Evolutionary conservation across 1,284 basidiomycete species (phyloP), one percentile per base, ranked within the genome.

Genomic region (Ustilago lituana): DNA sequence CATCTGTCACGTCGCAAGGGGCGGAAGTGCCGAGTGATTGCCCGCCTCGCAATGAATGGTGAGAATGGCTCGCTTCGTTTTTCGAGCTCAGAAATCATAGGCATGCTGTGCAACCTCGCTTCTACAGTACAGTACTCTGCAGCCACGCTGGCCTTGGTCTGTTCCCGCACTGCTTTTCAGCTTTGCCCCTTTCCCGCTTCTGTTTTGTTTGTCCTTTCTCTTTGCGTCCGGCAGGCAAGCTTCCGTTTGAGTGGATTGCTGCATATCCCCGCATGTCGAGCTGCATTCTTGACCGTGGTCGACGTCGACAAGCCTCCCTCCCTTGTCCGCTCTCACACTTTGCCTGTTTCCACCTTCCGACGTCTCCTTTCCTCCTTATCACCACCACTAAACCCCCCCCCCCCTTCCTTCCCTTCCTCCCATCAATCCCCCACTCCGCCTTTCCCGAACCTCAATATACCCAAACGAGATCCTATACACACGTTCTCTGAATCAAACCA

Each of bases 71-170:
- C n/a, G n/a, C n/a, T n/a, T n/a, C n/a, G n/a, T n/a, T n/a, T n/a
- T n/a, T n/a, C n/a, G n/a, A n/a, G n/a, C n/a, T n/a, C n/a, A n/a
- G n/a, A n/a, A n/a, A n/a, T n/a, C n/a, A n/a, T n/a, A n/a, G n/a
- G 39, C n/a, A 43, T 45, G 43, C 43, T 45, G 43, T 45, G n/a
- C 43, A 27, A 10, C 22, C 43, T 45, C 43, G 43, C 43, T 45
- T 45, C 43, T n/a, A n/a, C n/a, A n/a, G n/a, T 32, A 37, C 4
- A 17, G 15, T 37, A 32, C 11, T 20, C 20, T 29, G 39, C 39
- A 41, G 43, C 12, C 26, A 44, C 29, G 43, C 29, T 32, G n/a
- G 43, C 11, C n/a, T n/a, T n/a, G n/a, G n/a, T n/a, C n/a, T n/a
- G n/a, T n/a, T n/a, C n/a, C n/a, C n/a, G n/a, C n/a, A n/a, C n/a